Conservation (phyloP, 805 yeast species). For the Metschnikowia continentalis region DNA sequence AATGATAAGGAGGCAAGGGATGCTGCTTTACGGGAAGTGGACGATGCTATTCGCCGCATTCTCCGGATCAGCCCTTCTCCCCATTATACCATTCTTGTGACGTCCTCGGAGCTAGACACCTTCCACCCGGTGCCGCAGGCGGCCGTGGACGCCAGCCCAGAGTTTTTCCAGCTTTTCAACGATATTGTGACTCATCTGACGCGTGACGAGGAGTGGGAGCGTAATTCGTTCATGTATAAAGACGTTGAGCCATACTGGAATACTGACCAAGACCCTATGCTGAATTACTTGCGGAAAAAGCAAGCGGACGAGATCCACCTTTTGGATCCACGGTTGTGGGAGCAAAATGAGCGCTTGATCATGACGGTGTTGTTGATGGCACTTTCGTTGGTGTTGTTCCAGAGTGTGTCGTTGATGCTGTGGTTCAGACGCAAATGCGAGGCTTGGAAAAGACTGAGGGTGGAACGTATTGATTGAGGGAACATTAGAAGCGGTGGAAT, state of each 20-base stretch:
- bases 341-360: conserved; percentile 48
- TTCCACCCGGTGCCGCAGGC: conserved; percentile 31
- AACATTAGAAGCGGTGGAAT: too few species aligned
- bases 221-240: conserved; percentile 41
- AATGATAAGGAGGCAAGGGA: conserved; percentile 19
- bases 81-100: conserved; percentile 54
- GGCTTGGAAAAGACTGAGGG: not conserved
- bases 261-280: conserved; percentile 23
- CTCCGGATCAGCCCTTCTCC: conserved; percentile 76
- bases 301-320: conserved; percentile 35
- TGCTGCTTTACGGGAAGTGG: conserved; percentile 36
- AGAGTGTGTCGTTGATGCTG: conserved; percentile 11
- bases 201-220: conserved; percentile 50
- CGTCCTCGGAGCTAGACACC: conserved; percentile 27
- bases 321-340: conserved; percentile 43
- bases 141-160: conserved; percentile 28
- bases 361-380: conserved; percentile 31
- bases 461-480: too few species aligned
- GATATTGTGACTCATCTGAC: conserved; percentile 52
- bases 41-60: conserved; percentile 48
- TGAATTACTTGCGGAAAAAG: conserved; percentile 27
- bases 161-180: conserved; percentile 45
- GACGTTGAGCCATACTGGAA: conserved; percentile 21
- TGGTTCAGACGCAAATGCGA: conserved; percentile 4
- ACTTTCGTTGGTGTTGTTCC: conserved; percentile 16